Conservation (phyloP, 2,329 filamentous ascomycete species). For the Hirsutella thompsonii region DNA sequence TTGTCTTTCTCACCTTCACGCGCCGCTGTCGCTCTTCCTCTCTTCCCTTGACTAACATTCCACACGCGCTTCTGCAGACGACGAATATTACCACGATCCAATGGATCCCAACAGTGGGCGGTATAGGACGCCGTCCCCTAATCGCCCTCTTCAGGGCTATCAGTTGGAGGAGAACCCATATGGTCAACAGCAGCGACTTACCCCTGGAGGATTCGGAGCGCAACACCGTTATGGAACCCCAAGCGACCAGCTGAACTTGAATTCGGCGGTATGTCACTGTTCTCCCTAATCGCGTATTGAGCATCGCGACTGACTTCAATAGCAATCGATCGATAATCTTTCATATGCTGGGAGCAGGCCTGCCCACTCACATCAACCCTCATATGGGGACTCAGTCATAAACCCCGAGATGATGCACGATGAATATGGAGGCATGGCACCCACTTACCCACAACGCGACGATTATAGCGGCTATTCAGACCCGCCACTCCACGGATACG, state of each 20-base stretch:
- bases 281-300: too few relatives aligned
- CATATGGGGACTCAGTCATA: constrained; percentile 57
- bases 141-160: constrained; percentile 63
- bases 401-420: constrained; percentile 77
- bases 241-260: constrained; percentile 66
- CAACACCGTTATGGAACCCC: constrained; percentile 37
- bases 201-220: constrained; percentile 8
- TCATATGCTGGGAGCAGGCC: constrained; percentile 27
- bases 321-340: constrained; percentile 42
- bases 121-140: constrained; percentile 63
- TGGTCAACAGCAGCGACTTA: constrained; percentile 33
- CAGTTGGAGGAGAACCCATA: constrained; percentile 73
- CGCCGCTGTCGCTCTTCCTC: not conserved
- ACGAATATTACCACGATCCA: constrained; percentile 46
- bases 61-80: constrained; percentile 26
- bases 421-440: constrained; percentile 22
- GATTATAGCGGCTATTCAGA: constrained; percentile 46
- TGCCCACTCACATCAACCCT: constrained; percentile 9
- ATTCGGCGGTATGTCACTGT: constrained; percentile 70
- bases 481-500: constrained; percentile 39
- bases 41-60: constrained; percentile 9
- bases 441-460: constrained; percentile 46
- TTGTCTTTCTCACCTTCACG: not conserved
- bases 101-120: constrained; percentile 40
- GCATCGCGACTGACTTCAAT: not conserved